Evolutionary conservation across 352 stramenopile genomes (phyloP).

Genomic region (Pythium folliculosum): DNA sequence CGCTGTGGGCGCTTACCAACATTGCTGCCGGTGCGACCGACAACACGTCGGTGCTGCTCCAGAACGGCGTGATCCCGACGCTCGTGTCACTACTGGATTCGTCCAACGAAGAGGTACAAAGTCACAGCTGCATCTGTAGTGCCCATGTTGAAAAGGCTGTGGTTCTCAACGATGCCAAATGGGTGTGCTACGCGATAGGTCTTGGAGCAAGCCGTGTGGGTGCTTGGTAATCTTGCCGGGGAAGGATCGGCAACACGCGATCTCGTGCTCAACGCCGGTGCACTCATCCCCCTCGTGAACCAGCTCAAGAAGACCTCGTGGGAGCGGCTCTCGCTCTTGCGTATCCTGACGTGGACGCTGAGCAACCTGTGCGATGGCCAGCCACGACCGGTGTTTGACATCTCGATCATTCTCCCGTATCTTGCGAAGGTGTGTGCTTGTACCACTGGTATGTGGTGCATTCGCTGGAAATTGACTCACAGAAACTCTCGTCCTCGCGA

Average conservation of each 20-base stretch:
- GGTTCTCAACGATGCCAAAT: constrained; percentile 6
- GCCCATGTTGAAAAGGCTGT: too few species aligned
- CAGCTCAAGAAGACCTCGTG: constrained; percentile 89
- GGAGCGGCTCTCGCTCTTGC: constrained; percentile 82
- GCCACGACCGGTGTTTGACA: constrained; percentile 88
- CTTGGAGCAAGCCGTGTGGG: constrained; percentile 93
- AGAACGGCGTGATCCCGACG: constrained; percentile 91
- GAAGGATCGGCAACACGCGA: constrained; percentile 89
- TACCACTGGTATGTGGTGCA: neutral
- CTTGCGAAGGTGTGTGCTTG: constrained; percentile 54
- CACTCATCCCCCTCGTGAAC: constrained; percentile 82
- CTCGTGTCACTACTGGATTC: constrained; percentile 91
- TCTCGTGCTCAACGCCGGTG: constrained; percentile 84
- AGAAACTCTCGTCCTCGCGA: too few species aligned
- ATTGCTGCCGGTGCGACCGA: constrained; percentile 92
- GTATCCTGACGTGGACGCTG: constrained; percentile 92
- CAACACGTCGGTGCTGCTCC: constrained; percentile 91
- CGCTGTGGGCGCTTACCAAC: constrained; percentile 95
- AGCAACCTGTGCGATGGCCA: constrained; percentile 93
- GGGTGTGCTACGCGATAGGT: constrained; percentile 48
- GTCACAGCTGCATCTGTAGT: too few species aligned
- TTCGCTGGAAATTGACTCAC: too few species aligned
- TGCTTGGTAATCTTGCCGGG: constrained; percentile 91
- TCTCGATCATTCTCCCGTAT: constrained; percentile 87
- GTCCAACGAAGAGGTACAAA: constrained; percentile 86